These are phyloP conservation scores for Podospora bellae-mahoneyi DNA, from an alignment of 495 filamentous ascomycete genomes.

Conservation along the genomic window DNA sequence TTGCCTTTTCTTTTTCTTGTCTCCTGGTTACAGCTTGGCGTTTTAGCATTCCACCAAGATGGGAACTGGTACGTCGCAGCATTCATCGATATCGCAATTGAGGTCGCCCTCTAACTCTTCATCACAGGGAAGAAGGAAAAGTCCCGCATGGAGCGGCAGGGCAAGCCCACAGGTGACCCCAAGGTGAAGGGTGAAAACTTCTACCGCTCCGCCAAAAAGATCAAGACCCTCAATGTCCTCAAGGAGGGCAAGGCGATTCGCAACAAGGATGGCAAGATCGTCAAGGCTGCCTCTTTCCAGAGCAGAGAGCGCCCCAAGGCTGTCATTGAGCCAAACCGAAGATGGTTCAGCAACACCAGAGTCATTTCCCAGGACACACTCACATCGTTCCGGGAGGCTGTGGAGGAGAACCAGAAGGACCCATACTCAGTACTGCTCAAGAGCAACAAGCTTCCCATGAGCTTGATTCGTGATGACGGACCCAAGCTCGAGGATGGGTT, in stretches of 20 bases:
- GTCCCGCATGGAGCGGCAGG: constrained; percentile 70
- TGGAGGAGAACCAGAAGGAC: constrained; percentile 83
- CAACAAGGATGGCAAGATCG: constrained; percentile 70
- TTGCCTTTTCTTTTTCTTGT: constrained; percentile 9
- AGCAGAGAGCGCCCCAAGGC: constrained; percentile 68
- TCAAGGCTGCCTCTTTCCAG: constrained; percentile 81
- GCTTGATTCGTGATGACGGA: constrained; percentile 36
- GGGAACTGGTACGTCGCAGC: constrained; percentile 60
- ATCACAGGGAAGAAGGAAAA: constrained; percentile 79
- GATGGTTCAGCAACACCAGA: constrained; percentile 61
- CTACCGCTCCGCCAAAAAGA: constrained; percentile 70
- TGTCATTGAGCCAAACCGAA: constrained; percentile 88
- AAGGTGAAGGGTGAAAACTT: constrained; percentile 78
- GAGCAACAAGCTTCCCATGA: constrained; percentile 68
- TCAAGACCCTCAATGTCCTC: constrained; percentile 79
- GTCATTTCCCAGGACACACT: constrained; percentile 63
- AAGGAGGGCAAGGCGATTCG: constrained; percentile 73
- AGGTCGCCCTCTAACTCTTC: constrained; percentile 8
- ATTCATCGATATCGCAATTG: neutral
- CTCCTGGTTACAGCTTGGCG: constrained; percentile 11
- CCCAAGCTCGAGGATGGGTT: constrained; percentile 66
- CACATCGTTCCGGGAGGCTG: constrained; percentile 82
- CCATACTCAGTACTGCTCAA: constrained; percentile 89
- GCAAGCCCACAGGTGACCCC: constrained; percentile 80
- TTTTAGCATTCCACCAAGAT: constrained; percentile 47